These are phyloP conservation scores for Zygosaccharomyces sapae DNA, from an alignment of 1,139 yeast genomes.

Conservation along the genomic window DNA sequence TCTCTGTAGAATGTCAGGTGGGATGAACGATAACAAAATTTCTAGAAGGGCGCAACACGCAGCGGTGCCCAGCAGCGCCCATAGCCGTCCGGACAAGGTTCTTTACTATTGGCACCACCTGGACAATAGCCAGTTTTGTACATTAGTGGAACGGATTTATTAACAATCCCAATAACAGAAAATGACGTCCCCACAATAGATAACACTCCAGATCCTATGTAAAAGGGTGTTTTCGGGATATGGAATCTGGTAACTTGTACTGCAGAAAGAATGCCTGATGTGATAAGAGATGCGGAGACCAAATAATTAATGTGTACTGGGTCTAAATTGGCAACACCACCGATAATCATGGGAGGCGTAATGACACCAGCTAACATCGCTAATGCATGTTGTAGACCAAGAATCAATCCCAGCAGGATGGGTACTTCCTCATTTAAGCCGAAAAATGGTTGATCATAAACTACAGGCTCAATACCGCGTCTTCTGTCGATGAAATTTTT, in stretches of 20 bases:
- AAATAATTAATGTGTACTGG: conserved; percentile 56
- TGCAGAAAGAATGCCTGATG: conserved; percentile 66
- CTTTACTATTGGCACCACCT: conserved; percentile 54
- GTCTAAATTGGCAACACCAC: conserved; percentile 55
- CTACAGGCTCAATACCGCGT: conserved; percentile 39
- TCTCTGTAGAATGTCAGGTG: conserved; percentile 63
- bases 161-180: conserved; percentile 77
- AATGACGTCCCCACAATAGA: conserved; percentile 89
- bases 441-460: conserved; percentile 70
- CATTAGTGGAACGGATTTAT: conserved; percentile 75
- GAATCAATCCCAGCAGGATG: conserved; percentile 60
- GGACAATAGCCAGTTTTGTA: conserved; percentile 70
- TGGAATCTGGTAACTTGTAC: conserved; percentile 80
- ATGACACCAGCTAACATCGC: conserved; percentile 91
- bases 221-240: conserved; percentile 66
- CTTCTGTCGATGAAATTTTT: conserved; percentile 20
- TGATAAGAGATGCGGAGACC: conserved; percentile 72
- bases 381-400: conserved; percentile 82
- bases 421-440: conserved; percentile 80
- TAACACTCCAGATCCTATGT: conserved; percentile 78
- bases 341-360: conserved; percentile 75
- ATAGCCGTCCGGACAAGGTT: conserved; percentile 85
- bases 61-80: conserved; percentile 85
- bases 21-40: conserved; percentile 66
- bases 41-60: conserved; percentile 71